Evolutionary conservation across 2,329 filamentous ascomycete genomes (phyloP), one percentile per base, ranked within the genome.

Genomic region (Aspergillus awamori): DNA sequence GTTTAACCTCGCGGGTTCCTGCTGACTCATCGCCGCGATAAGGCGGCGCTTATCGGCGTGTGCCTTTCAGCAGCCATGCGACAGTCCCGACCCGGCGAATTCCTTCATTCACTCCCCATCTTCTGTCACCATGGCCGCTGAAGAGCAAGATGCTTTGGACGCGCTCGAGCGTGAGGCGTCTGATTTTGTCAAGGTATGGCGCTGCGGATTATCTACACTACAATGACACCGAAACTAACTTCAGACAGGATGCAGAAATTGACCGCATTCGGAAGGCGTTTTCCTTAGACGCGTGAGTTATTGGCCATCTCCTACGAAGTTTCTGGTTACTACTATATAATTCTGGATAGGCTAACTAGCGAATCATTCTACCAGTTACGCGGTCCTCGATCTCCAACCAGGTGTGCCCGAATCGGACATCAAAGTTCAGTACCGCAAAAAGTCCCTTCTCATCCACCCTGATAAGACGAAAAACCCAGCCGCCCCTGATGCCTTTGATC

Each of bases 361-460:
- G 65, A 22, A 26, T 28, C 8, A 26, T 17, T 15, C 24, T 10
- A 28, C 39, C 64, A 91, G 89, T 69, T 99, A 99, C 77, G 92
- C 94, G 54, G 92, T 99, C 53, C 89, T 99, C 49, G 95, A 96
- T 77, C 90, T 99, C 49, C 93, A 97, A 76, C 95, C 95, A 3
- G 95, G 95, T 74, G 92, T 98, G 20, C 88, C 95, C 59, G 94
- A 98, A 70, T 93, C 92, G 62, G 95, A 98, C 80, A 98, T 99
- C 83, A 98, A 97, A 80, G 83, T 89, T 69, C 86, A 87, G 68
- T 99, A 98, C 81, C 93, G 95, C 82, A 93, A 92, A 72, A 98
- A 97, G 79, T 99, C 95, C n/a, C 89, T 99, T 60, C 88, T 99
- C 53, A 98, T 99, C 81, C 95, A 99, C 82, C 95, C 95, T 6